These are phyloP conservation scores for Pichia sporocuriosa DNA, from an alignment of 805 yeast species.

Conservation along the genomic window DNA sequence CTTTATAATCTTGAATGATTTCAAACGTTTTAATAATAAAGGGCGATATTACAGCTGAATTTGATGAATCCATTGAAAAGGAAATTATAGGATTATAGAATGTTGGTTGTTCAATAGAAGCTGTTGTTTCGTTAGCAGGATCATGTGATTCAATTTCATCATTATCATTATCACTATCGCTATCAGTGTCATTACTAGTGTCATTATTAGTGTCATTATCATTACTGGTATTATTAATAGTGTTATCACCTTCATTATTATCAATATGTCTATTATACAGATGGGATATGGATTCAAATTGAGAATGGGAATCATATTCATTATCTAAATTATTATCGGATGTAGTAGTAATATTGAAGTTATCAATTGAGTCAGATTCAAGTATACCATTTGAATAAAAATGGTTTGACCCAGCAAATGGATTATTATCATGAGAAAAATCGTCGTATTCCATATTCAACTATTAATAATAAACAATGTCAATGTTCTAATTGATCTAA, in stretches of 20 bases:
- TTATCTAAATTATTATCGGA: too few species aligned
- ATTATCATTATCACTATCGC: not conserved
- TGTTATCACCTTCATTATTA: too few species aligned
- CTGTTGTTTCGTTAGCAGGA: not conserved
- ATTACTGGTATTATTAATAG: not conserved
- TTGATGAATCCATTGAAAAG: not conserved
- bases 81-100: not conserved
- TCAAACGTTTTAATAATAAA: slow-evolving; percentile 18
- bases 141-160: not conserved
- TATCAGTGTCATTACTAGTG: slow-evolving; percentile 1
- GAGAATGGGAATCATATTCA: too few species aligned
- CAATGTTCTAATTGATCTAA: too few species aligned
- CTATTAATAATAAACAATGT: too few species aligned
- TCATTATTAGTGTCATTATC: not conserved
- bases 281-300: too few species aligned
- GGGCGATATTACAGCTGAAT: not conserved
- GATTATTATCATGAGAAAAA: slow-evolving; percentile 29
- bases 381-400: slow-evolving; percentile 24
- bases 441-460: slow-evolving; percentile 31
- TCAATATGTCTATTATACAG: too few species aligned
- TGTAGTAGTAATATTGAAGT: too few species aligned
- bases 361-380: not conserved
- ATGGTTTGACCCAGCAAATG: slow-evolving; percentile 31
- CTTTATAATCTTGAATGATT: slow-evolving; percentile 20
- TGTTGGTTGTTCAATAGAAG: slow-evolving; percentile 4